These are phyloP conservation scores for Tetrapisispora phaffii DNA, from an alignment of 805 yeast genomes.

Conservation along the genomic window DNA sequence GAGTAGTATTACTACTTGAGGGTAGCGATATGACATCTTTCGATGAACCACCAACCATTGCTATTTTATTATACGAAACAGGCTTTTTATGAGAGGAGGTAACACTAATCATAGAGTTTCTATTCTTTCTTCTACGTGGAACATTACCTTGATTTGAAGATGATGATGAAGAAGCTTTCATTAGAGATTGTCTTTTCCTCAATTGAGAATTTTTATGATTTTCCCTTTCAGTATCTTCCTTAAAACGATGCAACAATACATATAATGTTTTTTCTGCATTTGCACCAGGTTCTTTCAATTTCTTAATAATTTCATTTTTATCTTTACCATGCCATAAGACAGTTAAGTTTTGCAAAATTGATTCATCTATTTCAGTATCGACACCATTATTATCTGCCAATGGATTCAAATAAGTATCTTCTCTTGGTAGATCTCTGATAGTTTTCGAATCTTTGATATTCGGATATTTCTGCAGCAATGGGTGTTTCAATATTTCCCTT, in stretches of 20 bases:
- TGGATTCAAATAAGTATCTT: constrained; percentile 32
- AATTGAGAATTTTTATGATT: constrained; percentile 27
- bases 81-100: constrained; percentile 42
- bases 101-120: constrained; percentile 36
- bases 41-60: constrained; percentile 13
- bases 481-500: constrained; percentile 68
- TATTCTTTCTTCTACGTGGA: constrained; percentile 31
- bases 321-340: constrained; percentile 76
- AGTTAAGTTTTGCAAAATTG: constrained; percentile 64
- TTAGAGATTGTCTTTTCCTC: constrained; percentile 33
- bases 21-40: constrained; percentile 16
- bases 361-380: constrained; percentile 48
- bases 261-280: constrained; percentile 77
- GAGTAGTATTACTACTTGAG: constrained; percentile 14
- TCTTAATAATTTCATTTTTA: constrained; percentile 40
- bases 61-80: constrained; percentile 35
- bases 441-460: constrained; percentile 28
- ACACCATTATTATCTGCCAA: constrained; percentile 29
- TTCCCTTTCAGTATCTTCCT: constrained; percentile 42
- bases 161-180: constrained; percentile 2
- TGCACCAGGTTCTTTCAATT: constrained; percentile 45
- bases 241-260: constrained; percentile 60
- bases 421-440: constrained; percentile 31
- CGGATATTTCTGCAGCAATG: constrained; percentile 65
- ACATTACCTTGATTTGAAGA: constrained; percentile 9